Evolutionary conservation across 805 yeast genomes (phyloP), one percentile per base, ranked within the genome.

Genomic region (Wickerhamomyces canadensis): DNA sequence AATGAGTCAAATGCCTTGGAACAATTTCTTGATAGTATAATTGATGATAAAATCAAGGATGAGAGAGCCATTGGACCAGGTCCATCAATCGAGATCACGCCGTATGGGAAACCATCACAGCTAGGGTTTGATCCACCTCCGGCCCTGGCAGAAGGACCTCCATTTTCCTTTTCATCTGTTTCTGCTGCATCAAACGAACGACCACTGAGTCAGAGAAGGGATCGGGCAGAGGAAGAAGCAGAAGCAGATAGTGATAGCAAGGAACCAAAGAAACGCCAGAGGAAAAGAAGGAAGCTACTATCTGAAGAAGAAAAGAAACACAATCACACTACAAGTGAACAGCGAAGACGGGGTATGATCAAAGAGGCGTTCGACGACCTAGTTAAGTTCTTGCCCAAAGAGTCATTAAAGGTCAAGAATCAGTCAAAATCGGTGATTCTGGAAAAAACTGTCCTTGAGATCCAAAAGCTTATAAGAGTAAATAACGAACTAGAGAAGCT

Each of bases 1-100:
- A 49, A 53, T 41, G 59, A 55, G 31, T 36, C 52, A 3, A 49
- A 42, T 19, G 59, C 58, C 0, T 28, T 55, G 17, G 59, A 55
- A 29, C 49, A 51, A 19, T 53, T 55, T 28, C 42, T 55, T 17
- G 59, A 55, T 32, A 49, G 56, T 34, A 53, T 55, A 19, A 52
- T 55, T 16, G 54, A 53, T 30, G 49, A 41, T n/a, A 46, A 52
- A 17, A 38, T 17, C 13, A 29, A 24, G 29, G 25, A 41, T 19
- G 31, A 9, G 28, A 31, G 15, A n/a, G 22, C 37, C 11, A 29
- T n/a, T n/a, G n/a, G n/a, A n/a, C n/a, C n/a, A n/a, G n/a, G n/a
- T n/a, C n/a, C n/a, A n/a, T n/a, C n/a, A n/a, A n/a, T n/a, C n/a
- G n/a, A n/a, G n/a, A n/a, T n/a, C n/a, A n/a, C n/a, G n/a, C n/a